Base-by-base conservation (phyloP, 148 eudicot genomes). In the Rhododendron williamsianum region DNA sequence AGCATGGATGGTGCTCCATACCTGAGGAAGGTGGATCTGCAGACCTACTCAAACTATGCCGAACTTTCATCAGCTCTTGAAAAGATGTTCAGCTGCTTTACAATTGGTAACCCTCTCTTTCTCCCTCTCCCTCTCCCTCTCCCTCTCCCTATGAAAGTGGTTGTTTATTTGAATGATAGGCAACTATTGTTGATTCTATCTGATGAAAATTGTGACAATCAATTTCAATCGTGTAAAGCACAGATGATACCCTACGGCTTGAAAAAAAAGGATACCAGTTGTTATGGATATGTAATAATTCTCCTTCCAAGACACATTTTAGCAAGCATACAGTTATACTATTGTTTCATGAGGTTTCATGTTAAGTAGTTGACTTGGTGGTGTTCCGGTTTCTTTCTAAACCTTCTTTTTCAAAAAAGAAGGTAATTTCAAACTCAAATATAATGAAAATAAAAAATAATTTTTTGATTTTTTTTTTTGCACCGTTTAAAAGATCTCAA, bases 1-100 rank as follows among this genome's bases (percentile, higher is more conserved):
- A 92, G 94, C 85, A 92, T 92, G 94, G 94, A 92, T 89, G 94
- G 90, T 87, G 98, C 98, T 89, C 98, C 98, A 35, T 95, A 95
- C 82, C 85, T 95, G 86, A 92, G 98, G 89, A 95, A 95, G 87
- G 94, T 95, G 85, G 98, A 95, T 87, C 94, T 95, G 63, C 93
- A 89, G 87, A 89, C 90, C 73, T 92, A 92, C 87, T 78, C 76
- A 63, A 92, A 92, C 89, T 95, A 95, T 87, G 67, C 86, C 2
- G 87, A 92, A 58, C 91, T 92, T 77, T 92, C 92, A 21, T 87
- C 91, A 9, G 91, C 92, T 84, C 94, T 92, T 41, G 92, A 92
- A 89, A 90, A 89, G 84, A 90, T 92, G 94, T 92, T 92, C 86
- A 91, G 91, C 87, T 89, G 92, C 85, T 92, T 92, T 77, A 92